Conservation (phyloP, 306 rosid genomes). For the Cucurbita maxima region DNA sequence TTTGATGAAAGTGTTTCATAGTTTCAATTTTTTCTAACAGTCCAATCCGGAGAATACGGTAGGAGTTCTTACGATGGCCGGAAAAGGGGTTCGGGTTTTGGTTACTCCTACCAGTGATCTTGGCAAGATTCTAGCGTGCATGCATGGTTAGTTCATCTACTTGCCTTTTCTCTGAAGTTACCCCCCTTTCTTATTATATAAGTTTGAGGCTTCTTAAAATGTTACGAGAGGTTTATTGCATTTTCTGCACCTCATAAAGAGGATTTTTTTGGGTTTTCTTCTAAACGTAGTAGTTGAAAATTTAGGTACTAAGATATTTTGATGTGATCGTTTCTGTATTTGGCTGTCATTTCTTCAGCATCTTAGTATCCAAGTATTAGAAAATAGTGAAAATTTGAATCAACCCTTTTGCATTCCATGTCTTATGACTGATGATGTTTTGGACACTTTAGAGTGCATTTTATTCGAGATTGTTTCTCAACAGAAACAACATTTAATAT, state of each 20-base stretch:
- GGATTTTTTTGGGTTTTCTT: too few species aligned
- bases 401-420: too few species aligned
- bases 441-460: not conserved
- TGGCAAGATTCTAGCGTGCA: constrained; percentile 85
- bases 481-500: not conserved
- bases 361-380: too few species aligned
- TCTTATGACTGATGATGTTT: not conserved
- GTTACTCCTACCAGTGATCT: constrained; percentile 88
- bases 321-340: too few species aligned
- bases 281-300: too few species aligned
- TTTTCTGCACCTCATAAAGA: too few species aligned
- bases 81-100: constrained; percentile 80
- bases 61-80: constrained; percentile 90
- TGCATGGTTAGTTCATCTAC: constrained; percentile 58
- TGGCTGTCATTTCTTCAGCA: too few species aligned
- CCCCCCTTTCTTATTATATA: not conserved
- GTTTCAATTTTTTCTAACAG: constrained; percentile 15
- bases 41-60: constrained; percentile 89
- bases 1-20: not conserved
- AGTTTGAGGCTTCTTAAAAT: not conserved
- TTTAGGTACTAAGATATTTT: too few species aligned
- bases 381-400: too few species aligned
- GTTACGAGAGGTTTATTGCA: too few species aligned
- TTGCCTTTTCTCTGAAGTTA: not conserved
- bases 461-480: not conserved